Base-by-base conservation (phyloP, 1,139 yeast genomes). In the Candida buenavistaensis region DNA sequence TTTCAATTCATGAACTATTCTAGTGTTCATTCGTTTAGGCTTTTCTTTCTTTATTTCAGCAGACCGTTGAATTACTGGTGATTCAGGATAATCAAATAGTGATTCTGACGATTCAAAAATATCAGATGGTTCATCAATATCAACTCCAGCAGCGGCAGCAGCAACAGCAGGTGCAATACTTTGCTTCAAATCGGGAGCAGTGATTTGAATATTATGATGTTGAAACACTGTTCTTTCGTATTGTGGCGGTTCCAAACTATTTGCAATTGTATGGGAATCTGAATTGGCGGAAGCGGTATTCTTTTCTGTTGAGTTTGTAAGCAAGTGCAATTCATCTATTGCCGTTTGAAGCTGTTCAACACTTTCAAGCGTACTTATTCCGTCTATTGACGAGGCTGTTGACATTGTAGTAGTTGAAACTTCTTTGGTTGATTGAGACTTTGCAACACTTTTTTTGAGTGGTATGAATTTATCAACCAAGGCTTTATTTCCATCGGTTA, bases 141-240 rank as follows among this genome's bases (percentile, higher is more conserved):
- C 28, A 14, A 11, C 8, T 15, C 14, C 12, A 13, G 27, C 7
- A 23, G n/a, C 26, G 9, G 26, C 13, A 10, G 17, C 26, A 21
- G 20, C 20, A 22, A 13, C 23, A 13, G 15, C 26, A 24, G 38
- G 35, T 9, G 24, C 9, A 12, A 35, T 26, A 23, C 40, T 40
- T 13, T 38, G 37, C 13, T 37, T 38, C 8, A 42, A 38, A 16
- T 27, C 33, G 8, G 42, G 38, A 14, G 33, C 23, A 11, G 32
- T 36, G 8, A 36, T 29, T 23, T 33, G 32, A 13, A 38, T 30
- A 20, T 24, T n/a, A 26, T 38, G 42, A 14, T 39, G 27, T 30
- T 37, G 37, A n/a, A 40, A 30, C 7, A 38, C 30, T 3, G 42
- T 36, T 38, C 42, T 35, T 30, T 40, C 39, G 26, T 32, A 22